Conservation (phyloP, 2,329 filamentous ascomycete genomes). For the Anisogramma anomala region DNA sequence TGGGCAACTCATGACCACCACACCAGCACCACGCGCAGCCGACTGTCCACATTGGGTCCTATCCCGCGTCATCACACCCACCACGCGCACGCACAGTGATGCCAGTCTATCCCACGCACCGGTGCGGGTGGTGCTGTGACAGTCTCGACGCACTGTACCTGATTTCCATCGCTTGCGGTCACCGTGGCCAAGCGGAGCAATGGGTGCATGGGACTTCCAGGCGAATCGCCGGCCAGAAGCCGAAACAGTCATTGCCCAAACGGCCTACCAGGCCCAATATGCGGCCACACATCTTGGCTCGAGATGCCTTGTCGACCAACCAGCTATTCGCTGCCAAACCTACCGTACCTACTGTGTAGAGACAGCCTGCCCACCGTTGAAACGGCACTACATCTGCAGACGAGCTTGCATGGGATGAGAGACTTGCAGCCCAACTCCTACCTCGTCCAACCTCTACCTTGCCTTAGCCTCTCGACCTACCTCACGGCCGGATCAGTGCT, state of each 20-base stretch:
- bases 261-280: slow-evolving; percentile 12
- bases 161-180: neutral
- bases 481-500: slow-evolving; percentile 3
- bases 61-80: neutral
- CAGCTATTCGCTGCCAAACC: slow-evolving; percentile 8
- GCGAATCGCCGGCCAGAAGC: slow-evolving; percentile 13
- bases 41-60: no score
- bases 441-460: slow-evolving; percentile 3
- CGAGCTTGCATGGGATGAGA: slow-evolving; percentile 8
- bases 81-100: neutral
- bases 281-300: slow-evolving; percentile 13
- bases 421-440: slow-evolving; percentile 10
- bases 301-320: slow-evolving; percentile 12
- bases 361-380: neutral
- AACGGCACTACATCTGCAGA: slow-evolving; percentile 10
- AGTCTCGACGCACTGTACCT: slow-evolving; percentile 6
- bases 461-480: slow-evolving; percentile 6
- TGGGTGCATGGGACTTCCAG: neutral
- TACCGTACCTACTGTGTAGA: neutral
- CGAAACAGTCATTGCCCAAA: slow-evolving; percentile 7
- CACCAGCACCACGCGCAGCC: no score
- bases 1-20: no score
- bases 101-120: slow-evolving; percentile 3
- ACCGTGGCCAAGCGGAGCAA: neutral
- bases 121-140: slow-evolving; percentile 3